Percentiles rank a stretch among this genome's conserved stretches.
phyloP scores from a whole-genome alignment of 306 rosid genomes.

The Fragaria ananassa region DNA sequence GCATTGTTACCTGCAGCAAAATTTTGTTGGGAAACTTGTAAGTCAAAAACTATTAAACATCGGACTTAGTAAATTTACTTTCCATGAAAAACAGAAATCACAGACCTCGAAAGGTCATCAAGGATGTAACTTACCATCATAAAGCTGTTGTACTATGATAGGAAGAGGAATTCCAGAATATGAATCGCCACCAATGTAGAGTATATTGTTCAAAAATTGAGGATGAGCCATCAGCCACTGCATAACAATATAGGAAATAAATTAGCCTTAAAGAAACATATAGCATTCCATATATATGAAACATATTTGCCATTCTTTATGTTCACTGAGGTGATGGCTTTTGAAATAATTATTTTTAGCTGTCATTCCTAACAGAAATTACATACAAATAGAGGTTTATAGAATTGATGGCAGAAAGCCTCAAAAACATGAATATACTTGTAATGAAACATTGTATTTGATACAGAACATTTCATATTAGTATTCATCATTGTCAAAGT shows the following conservation, averaged over 20 bases:
- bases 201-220: slow-evolving; percentile 26
- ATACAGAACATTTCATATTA: neutral
- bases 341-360: neutral
- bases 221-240: slow-evolving; percentile 30
- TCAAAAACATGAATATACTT: neutral
- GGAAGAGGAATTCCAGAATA: slow-evolving; percentile 31
- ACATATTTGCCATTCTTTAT: neutral
- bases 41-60: neutral
- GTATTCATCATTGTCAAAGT: neutral
- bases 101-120: neutral
- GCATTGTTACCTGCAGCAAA: slow-evolving; percentile 13
- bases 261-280: neutral
- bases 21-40: neutral
- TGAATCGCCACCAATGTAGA: slow-evolving; percentile 31
- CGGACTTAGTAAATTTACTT: neutral
- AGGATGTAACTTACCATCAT: slow-evolving; percentile 13
- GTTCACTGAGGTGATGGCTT: neutral
- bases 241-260: neutral
- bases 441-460: neutral
- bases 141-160: slow-evolving; percentile 23
- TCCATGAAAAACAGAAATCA: neutral
- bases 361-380: neutral
- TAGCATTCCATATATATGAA: neutral
- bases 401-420: neutral
- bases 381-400: neutral